A percentile compares a stretch with the other conserved stretches of the same genome.
phyloP scores from a whole-genome alignment of 306 rosid species.

The Acmispon strigosus region DNA sequence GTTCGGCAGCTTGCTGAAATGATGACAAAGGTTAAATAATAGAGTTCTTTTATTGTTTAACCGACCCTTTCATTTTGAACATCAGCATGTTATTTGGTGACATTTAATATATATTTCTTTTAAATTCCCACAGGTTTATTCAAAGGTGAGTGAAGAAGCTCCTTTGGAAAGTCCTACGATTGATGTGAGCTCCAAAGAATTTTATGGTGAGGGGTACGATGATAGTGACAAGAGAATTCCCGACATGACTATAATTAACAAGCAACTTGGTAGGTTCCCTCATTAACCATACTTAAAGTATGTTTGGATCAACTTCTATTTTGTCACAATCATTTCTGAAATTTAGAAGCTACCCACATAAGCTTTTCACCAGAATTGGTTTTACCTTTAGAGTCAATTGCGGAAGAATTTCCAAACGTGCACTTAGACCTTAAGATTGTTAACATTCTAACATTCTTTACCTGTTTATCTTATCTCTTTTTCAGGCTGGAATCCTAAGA shows the following conservation, averaged over 20 bases:
- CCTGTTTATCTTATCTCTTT: constrained; percentile 8
- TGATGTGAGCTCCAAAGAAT: constrained; percentile 84
- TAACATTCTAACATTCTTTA: background rate
- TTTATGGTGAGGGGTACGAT: constrained; percentile 87
- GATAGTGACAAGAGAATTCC: constrained; percentile 96
- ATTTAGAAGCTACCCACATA: no score
- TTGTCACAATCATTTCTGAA: no score
- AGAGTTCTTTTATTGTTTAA: background rate
- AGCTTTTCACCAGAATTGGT: no score
- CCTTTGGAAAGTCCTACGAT: constrained; percentile 52
- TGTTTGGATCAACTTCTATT: no score
- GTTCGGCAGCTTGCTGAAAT: constrained; percentile 95
- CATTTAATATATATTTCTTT: background rate
- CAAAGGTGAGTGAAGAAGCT: constrained; percentile 74
- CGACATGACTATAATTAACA: constrained; percentile 88
- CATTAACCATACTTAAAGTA: background rate
- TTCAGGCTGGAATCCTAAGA: constrained; percentile 85
- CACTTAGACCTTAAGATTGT: background rate
- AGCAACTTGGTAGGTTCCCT: constrained; percentile 63
- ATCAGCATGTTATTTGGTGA: background rate
- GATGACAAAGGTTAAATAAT: constrained; percentile 66
- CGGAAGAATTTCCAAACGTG: no score
- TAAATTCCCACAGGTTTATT: constrained; percentile 51
- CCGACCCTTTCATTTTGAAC: background rate
- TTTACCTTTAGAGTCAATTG: no score